Percentiles rank a stretch among this genome's conserved stretches.
These are phyloP conservation scores for Croton laevigatus DNA, from an alignment of 441 rosid species.

Conservation along the genomic window DNA sequence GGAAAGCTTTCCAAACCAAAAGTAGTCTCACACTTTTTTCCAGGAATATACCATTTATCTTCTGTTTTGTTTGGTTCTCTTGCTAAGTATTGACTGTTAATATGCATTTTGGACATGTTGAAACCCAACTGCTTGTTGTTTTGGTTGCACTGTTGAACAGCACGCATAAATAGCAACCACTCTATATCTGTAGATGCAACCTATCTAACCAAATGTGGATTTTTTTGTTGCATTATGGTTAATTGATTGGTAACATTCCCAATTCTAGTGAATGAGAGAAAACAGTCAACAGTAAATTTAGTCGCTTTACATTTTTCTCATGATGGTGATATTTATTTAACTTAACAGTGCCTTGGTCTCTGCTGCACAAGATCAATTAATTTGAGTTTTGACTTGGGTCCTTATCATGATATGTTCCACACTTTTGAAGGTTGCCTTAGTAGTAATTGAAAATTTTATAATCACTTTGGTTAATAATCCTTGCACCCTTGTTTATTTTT, in stretches of 20 bases:
- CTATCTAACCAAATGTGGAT: neutral
- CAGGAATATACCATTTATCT: neutral
- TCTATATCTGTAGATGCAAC: neutral
- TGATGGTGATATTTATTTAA: neutral
- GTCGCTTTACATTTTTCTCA: neutral
- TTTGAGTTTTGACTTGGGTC: neutral
- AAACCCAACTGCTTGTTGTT: neutral
- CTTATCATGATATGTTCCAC: neutral
- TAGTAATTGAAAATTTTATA: neutral
- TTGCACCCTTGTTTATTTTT: neutral
- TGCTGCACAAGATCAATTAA: neutral
- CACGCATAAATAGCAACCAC: neutral
- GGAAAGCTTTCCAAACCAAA: too few relatives aligned
- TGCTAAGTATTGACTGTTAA: neutral
- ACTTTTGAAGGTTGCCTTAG: neutral
- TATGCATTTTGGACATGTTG: neutral
- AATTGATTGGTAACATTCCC: neutral
- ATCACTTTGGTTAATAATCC: neutral
- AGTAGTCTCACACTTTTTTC: neutral
- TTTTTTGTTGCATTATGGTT: neutral
- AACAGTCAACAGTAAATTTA: neutral
- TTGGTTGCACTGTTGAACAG: neutral
- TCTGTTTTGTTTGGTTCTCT: neutral
- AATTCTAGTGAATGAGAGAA: slow-evolving; percentile 1
- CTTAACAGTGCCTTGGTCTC: neutral